Base-by-base conservation (phyloP, 2,329 filamentous ascomycete species). In the Botrytis elliptica region DNA sequence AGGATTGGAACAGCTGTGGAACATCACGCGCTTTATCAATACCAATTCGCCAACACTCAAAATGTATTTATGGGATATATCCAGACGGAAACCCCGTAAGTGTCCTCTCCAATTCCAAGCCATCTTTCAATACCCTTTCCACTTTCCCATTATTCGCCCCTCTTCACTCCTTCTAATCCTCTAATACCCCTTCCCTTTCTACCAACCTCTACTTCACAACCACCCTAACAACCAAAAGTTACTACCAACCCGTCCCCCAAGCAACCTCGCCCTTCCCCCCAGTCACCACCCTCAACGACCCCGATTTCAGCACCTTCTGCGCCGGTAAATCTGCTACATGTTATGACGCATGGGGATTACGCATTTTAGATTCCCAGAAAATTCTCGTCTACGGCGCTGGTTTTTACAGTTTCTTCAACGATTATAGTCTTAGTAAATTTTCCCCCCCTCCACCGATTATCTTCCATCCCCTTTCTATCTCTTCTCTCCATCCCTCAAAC, bases 171-270 rank as follows among this genome's bases (percentile, higher is more conserved):
- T 9, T 20, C 16, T 10, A 4, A 59, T 59, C 55, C 16, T 36
- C 7, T 4, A 10, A 59, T 10, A 3, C 18, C 55, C 6, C 9
- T 46, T 44, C 29, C 14, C 4, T 2, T n/a, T 57, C 52, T 33
- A 18, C n/a, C 14, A 1, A 0, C 4, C 18, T 33, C 29, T 29
- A 9, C 55, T 16, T 7, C 3, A 33, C 18, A 7, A 10, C 16
- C 16, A 4, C 16, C 4, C 29, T 59, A 22, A 59, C 57, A 1
- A 0, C 57, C 29, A 36, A 33, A 59, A 59, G 57, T 10, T 59
- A 93, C 82, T 92, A 88, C 82, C 91, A 93, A 81, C 88, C 90
- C 36, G 88, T 87, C 78, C 91, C 91, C 0, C 83, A 83, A 68
- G 88, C 90, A 0, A 84, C 83, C 83, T 18, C 91, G 89, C 92